A percentile compares a stretch with the other conserved stretches of the same genome.
Evolutionary conservation across 2,329 filamentous ascomycete genomes (phyloP).

Genomic region (Exophiala sp.): DNA sequence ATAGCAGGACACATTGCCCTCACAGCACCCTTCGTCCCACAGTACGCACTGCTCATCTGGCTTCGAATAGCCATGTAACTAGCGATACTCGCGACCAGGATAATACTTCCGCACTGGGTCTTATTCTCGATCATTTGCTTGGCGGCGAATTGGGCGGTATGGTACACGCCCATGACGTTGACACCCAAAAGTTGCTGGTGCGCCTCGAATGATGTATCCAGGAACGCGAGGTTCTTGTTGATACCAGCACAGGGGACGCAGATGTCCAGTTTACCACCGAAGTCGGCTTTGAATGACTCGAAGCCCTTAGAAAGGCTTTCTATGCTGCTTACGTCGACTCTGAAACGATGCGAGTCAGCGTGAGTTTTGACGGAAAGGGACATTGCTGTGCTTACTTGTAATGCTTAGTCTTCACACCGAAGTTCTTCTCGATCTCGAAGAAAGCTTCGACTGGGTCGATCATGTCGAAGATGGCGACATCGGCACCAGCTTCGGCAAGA

Average conservation of each 20-base stretch:
- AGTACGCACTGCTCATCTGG: slow-evolving; percentile 48
- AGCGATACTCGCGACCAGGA: slow-evolving; percentile 54
- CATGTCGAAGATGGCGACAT: slow-evolving; percentile 47
- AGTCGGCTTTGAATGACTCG: slow-evolving; percentile 34
- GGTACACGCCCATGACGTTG: slow-evolving; percentile 47
- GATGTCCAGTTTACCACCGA: slow-evolving; percentile 40
- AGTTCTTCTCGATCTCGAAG: slow-evolving; percentile 40
- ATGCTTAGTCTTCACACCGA: slow-evolving; percentile 40
- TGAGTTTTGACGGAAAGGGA: not conserved
- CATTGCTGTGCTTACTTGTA: slow-evolving; percentile 34
- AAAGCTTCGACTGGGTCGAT: slow-evolving; percentile 41
- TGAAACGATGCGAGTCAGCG: slow-evolving; percentile 10
- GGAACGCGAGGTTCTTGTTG: slow-evolving; percentile 44
- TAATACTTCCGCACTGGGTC: slow-evolving; percentile 51
- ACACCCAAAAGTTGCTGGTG: slow-evolving; percentile 42
- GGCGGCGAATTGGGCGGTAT: slow-evolving; percentile 48
- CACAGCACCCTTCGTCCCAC: slow-evolving; percentile 48
- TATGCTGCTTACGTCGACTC: slow-evolving; percentile 40
- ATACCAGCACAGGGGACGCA: slow-evolving; percentile 47
- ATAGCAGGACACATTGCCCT: slow-evolving; percentile 47
- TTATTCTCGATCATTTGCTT: slow-evolving; percentile 51
- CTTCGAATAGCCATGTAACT: slow-evolving; percentile 50
- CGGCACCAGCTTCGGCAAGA: slow-evolving; percentile 45
- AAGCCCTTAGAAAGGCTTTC: slow-evolving; percentile 35
- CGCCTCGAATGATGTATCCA: slow-evolving; percentile 44